Base-by-base conservation (phyloP, 495 filamentous ascomycete species). In the Daldinia caldariorum region DNA sequence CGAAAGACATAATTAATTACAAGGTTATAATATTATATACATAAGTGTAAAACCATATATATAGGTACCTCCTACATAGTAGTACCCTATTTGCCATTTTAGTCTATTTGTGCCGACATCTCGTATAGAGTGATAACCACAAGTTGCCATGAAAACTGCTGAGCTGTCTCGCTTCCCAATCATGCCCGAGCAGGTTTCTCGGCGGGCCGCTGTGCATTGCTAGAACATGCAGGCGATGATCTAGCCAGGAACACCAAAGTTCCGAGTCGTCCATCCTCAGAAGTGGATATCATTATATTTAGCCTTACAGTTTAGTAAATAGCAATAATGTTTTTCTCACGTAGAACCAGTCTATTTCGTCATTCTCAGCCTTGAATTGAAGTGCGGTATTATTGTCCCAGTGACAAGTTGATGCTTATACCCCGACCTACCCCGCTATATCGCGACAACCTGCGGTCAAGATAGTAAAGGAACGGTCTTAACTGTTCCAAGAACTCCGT, bases 371-470 rank as follows among this genome's bases (percentile, higher is more conserved):
- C 22, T 37, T 63, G 54, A 45, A 39, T 38, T 66, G 59, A 66
- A 57, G 53, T 71, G 69, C 51, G 69, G 69, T 71, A 71, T 71
- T 66, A 67, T 68, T 68, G 29, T 50, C 9, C 35, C 22, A 39
- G 22, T 58, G 29, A 38, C 1, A 58, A 10, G 26, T 50, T 5
- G 14, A 8, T 20, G 37, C 29, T 22, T 43, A 18, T 56, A 63
- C 54, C 66, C 66, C 64, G 53, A 61, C 29, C 37, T 61, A 70
- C 67, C 67, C 67, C 67, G 67, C 67, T 51, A 58, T 34, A 50
- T 56, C 56, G 54, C 39, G 49, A 41, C 22, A 70, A 70, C 65
- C 41, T 58, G 26, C 45, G 65, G 65, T 61, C 43, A 61, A 13
- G 29, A 54, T 59, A 59, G 38, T 59, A 38, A 20, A 29, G 26